phyloP scores from a whole-genome alignment of 805 yeast genomes.

The Peterozyma xylosa region DNA sequence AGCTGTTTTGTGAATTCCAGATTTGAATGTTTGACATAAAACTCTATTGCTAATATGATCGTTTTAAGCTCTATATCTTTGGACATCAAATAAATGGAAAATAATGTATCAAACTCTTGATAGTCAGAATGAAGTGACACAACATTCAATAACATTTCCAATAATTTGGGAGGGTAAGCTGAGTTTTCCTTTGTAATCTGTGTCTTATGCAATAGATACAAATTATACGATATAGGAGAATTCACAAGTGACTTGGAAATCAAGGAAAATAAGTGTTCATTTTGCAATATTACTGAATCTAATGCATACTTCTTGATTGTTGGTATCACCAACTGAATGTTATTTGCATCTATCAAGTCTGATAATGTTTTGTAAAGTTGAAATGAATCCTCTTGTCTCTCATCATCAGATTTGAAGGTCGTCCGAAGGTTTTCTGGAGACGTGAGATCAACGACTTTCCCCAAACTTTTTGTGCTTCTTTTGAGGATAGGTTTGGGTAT shows the following conservation, averaged over 20 bases:
- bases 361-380: too few relatives aligned
- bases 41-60: not conserved
- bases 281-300: not conserved
- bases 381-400: too few relatives aligned
- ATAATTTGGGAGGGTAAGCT: constrained; percentile 4
- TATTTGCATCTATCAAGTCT: too few relatives aligned
- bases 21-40: constrained; percentile 3
- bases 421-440: too few relatives aligned
- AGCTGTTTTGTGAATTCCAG: constrained; percentile 9
- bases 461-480: too few relatives aligned
- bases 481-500: too few relatives aligned
- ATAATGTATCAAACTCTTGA: constrained; percentile 3
- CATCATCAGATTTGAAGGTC: too few relatives aligned
- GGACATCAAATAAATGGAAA: constrained; percentile 5
- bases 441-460: too few relatives aligned
- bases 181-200: constrained; percentile 4
- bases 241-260: constrained; percentile 3
- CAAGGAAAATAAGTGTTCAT: constrained; percentile 7
- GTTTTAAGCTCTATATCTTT: not conserved
- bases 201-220: constrained; percentile 3
- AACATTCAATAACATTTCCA: constrained; percentile 6
- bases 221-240: constrained; percentile 2
- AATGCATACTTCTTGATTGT: too few relatives aligned
- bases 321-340: too few relatives aligned
- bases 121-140: constrained; percentile 4